Base-by-base conservation (phyloP, 1,139 yeast species). In the Kluyveromyces sp. region DNA sequence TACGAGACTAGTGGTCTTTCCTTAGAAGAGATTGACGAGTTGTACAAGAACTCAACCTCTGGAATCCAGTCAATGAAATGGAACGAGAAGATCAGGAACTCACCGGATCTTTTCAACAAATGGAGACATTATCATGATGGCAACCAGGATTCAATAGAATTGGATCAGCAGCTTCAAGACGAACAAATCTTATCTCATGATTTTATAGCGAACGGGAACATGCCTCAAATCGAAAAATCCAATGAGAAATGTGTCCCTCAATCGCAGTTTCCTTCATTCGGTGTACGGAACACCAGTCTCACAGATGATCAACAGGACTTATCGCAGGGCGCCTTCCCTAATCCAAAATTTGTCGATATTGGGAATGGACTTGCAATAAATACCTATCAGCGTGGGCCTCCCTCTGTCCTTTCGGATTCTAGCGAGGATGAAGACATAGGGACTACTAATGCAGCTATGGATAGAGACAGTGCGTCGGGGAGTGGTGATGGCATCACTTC, bases 1-100 rank as follows among this genome's bases (percentile, higher is more conserved):
- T 81, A 77, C 53, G 94, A 84, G 64, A 83, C 94, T 28, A 80
- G 79, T 64, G 89, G 89, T 25, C 68, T 82, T 46, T 72, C 83
- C 12, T 70, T 84, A 60, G 94, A 84, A 64, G 85, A 83, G 54
- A 82, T 83, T 51, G 85, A 82, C 63, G 83, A 79, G 52, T 64
- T 85, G 60, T 83, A 80, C 48, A 75, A 76, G 29, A 51, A 54
- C 8, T 63, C 70, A 33, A 59, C 67, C 13, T 61, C 43, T 44
- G 55, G 65, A 13, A 58, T 67, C 57, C 63, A 50, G 16, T 63
- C 67, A 1, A 42, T 45, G 6, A 50, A 55, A 34, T 61, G 64
- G 57, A 63, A 60, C 43, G 51, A 48, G 20, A 45, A 39, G 9
- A 57, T 62, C 9, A 51, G 57, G 44, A 9, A 35, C 29, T 12